Percentiles rank a stretch among this genome's conserved stretches.
Conservation (phyloP, 306 rosid species). For the Ziziphus jujuba region DNA sequence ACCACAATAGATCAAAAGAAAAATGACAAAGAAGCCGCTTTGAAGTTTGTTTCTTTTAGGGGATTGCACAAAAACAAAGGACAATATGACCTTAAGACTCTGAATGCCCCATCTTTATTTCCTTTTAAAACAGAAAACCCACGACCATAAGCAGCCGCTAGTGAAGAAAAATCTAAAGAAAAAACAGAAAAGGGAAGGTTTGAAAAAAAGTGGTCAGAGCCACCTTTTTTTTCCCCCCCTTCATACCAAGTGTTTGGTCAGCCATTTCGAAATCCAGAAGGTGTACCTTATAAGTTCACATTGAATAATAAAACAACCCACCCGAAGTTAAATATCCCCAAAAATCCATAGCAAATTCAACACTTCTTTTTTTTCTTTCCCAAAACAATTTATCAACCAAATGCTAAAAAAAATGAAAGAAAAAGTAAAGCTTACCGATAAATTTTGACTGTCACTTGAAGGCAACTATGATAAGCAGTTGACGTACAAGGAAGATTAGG, state of each 20-base stretch:
- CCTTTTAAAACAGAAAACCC: constrained; percentile 31
- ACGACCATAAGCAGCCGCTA: constrained; percentile 35
- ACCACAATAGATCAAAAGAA: constrained; percentile 29
- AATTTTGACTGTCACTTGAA: constrained; percentile 34
- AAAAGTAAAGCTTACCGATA: constrained; percentile 42
- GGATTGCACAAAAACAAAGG: constrained; percentile 20
- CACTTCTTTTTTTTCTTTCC: constrained; percentile 9
- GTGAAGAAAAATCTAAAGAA: constrained; percentile 26
- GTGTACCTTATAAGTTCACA: constrained; percentile 34
- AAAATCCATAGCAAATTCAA: constrained; percentile 31
- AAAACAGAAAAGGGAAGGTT: constrained; percentile 17
- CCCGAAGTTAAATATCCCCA: constrained; percentile 20
- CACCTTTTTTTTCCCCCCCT: constrained; percentile 17
- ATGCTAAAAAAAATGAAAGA: neutral
- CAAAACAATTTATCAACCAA: neutral
- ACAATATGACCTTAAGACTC: constrained; percentile 8
- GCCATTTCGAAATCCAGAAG: constrained; percentile 39
- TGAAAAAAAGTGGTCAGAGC: constrained; percentile 47
- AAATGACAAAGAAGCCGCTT: constrained; percentile 21
- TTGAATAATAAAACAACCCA: constrained; percentile 33
- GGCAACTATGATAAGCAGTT: constrained; percentile 17
- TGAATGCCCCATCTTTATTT: constrained; percentile 22
- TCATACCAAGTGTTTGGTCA: constrained; percentile 35
- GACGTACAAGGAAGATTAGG: constrained; percentile 45
- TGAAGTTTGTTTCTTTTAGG: constrained; percentile 28